Percentiles rank a stretch among this genome's conserved stretches.
These are phyloP conservation scores for Fusarium albidum DNA, from an alignment of 2,329 filamentous ascomycete genomes.

Conservation along the genomic window DNA sequence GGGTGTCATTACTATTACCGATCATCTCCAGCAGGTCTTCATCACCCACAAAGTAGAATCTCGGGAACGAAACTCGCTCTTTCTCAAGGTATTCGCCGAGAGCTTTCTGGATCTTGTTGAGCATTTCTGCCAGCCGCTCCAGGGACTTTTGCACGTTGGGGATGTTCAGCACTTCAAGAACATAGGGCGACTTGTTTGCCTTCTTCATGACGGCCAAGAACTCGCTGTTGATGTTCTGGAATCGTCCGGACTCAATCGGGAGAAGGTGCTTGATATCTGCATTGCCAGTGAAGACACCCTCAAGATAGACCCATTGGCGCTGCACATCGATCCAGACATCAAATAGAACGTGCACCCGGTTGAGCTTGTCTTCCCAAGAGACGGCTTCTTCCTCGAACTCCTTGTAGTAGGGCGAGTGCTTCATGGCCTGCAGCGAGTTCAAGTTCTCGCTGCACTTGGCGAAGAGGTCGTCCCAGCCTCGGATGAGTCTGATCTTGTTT, in stretches of 20 bases:
- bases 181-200: slow-evolving; percentile 94
- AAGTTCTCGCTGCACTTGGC: slow-evolving; percentile 98
- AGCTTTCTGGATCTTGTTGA: slow-evolving; percentile 99
- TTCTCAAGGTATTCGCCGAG: slow-evolving; percentile 98
- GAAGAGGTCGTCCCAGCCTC: slow-evolving; percentile 97
- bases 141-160: slow-evolving; percentile 95
- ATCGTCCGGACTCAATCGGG: slow-evolving; percentile 94
- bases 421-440: slow-evolving; percentile 98
- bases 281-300: slow-evolving; percentile 98
- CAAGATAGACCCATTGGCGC: slow-evolving; percentile 98
- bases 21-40: slow-evolving; percentile 99
- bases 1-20: slow-evolving; percentile 96
- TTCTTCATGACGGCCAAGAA: slow-evolving; percentile 99
- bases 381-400: slow-evolving; percentile 98
- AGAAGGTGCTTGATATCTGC: slow-evolving; percentile 98
- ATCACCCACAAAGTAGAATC: slow-evolving; percentile 99
- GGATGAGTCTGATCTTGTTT: slow-evolving; percentile 96
- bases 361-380: slow-evolving; percentile 97
- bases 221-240: slow-evolving; percentile 99
- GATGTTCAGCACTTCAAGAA: slow-evolving; percentile 95
- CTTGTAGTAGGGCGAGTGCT: slow-evolving; percentile 98
- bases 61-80: slow-evolving; percentile 95
- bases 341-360: slow-evolving; percentile 95
- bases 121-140: slow-evolving; percentile 92
- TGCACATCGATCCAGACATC: slow-evolving; percentile 99